Evolutionary conservation across 1,284 basidiomycete species (phyloP), one percentile per base, ranked within the genome.

Genomic region (Ganoderma lucidum): DNA sequence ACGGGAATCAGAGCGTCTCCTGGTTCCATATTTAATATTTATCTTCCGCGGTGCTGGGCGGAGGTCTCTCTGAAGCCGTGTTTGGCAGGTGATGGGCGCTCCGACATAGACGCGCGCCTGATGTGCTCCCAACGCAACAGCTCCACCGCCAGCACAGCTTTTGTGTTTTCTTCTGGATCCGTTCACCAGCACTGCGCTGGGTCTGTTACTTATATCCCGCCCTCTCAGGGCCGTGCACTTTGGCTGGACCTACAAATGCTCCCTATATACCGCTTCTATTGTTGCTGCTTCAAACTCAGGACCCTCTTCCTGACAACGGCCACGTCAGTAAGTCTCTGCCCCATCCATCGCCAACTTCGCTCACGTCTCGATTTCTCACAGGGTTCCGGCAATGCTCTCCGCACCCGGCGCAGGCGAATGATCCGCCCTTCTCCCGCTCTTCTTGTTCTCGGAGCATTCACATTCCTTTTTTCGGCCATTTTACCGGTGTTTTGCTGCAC

Each of bases 61-160:
- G 48, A 28, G 10, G 48, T 51, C 53, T 15, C 53, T 56, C 28
- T 55, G 19, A 15, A 15, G 23, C 48, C 23, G n/a, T 35, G 12
- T 55, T 55, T 32, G 53, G 30, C 53, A 56, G 48, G 23, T 28
- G 53, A 56, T 28, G 53, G 30, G 53, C 53, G 53, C 53, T 56
- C 53, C 53, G 53, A 32, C 9, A 14, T 14, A 56, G 53, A 35
- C 28, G 53, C 51, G 30, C 32, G 53, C 53, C 53, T 30, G 28
- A 55, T 15, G 3, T 53, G 23, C 23, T 5, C 39, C 39, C 39
- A 12, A 41, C 39, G 10, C 39, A 12, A 41, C 39, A 8, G 28
- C 30, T 19, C n/a, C 15, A 32, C 15, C 30, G 5, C 30, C 17
- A 17, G 53, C 53, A 56, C 30, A 56, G 53, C 53, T 19, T 56